These are phyloP conservation scores for Lanmaoa pseudosensibilis DNA, from an alignment of 768 basidiomycete species.

Conservation along the genomic window DNA sequence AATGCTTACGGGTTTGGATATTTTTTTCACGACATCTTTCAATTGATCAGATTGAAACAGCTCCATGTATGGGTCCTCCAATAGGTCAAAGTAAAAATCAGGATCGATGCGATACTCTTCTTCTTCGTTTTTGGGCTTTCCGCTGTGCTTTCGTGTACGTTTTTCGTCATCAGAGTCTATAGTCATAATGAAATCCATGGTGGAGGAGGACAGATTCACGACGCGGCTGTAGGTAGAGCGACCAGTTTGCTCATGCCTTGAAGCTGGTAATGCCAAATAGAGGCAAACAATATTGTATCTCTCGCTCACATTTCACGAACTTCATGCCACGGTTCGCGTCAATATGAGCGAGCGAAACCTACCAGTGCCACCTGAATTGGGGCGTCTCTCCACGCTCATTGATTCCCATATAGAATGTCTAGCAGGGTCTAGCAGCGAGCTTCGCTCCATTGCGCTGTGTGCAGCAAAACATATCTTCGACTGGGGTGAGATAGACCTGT, in stretches of 20 bases:
- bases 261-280: constrained; percentile 13
- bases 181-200: constrained; percentile 75
- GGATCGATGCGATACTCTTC: constrained; percentile 73
- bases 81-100: constrained; percentile 79
- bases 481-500: constrained; percentile 49
- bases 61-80: constrained; percentile 67
- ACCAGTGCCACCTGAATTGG: constrained; percentile 43
- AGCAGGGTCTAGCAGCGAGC: constrained; percentile 51
- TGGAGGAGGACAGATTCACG: neutral
- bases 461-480: constrained; percentile 80
- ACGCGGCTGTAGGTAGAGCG: neutral
- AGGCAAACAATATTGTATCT: constrained; percentile 12
- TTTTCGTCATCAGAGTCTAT: constrained; percentile 80
- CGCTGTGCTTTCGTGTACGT: constrained; percentile 19
- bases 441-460: constrained; percentile 56
- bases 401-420: constrained; percentile 56
- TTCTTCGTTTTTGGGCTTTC: constrained; percentile 31
- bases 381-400: constrained; percentile 52
- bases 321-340: neutral
- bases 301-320: neutral
- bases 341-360: constrained; percentile 21
- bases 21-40: constrained; percentile 61
- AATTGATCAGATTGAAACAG: constrained; percentile 44
- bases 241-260: neutral
- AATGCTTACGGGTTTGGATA: constrained; percentile 56